Evolutionary conservation across 1,284 basidiomycete genomes (phyloP).

Genomic region (Psilocybe mexicana): DNA sequence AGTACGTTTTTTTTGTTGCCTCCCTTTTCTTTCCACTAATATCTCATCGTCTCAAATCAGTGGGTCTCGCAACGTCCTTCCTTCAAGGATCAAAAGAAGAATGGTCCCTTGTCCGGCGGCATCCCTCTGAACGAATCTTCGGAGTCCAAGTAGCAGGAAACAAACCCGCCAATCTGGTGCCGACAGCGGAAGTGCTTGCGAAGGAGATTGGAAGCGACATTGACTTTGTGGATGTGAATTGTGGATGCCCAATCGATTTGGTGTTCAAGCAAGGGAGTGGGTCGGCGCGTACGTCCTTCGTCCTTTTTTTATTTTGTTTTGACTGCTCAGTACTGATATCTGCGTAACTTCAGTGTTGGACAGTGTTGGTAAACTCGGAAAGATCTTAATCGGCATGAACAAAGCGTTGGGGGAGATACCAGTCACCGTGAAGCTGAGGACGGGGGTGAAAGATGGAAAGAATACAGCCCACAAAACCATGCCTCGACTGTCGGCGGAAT

Average conservation of each 20-base stretch:
- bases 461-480: constrained; percentile 93
- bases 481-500: constrained; percentile 80
- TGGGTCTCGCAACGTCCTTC: constrained; percentile 84
- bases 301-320: constrained; percentile 10
- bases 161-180: constrained; percentile 76
- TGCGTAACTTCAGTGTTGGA: constrained; percentile 70
- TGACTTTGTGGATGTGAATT: constrained; percentile 95
- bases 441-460: constrained; percentile 84
- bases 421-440: constrained; percentile 93
- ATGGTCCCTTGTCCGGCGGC: constrained; percentile 87
- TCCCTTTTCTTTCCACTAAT: background rate
- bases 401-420: constrained; percentile 90
- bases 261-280: constrained; percentile 93
- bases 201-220: constrained; percentile 63
- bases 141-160: constrained; percentile 87
- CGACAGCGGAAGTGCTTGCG: constrained; percentile 83
- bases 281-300: constrained; percentile 66
- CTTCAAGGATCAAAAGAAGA: constrained; percentile 84
- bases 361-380: constrained; percentile 78
- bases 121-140: constrained; percentile 88
- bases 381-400: constrained; percentile 91
- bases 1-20: constrained; percentile 46
- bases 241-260: constrained; percentile 96
- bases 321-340: background rate
- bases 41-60: constrained; percentile 33